These are phyloP conservation scores for Corynespora cassiicola DNA, from an alignment of 2,329 filamentous ascomycete genomes.

Conservation along the genomic window DNA sequence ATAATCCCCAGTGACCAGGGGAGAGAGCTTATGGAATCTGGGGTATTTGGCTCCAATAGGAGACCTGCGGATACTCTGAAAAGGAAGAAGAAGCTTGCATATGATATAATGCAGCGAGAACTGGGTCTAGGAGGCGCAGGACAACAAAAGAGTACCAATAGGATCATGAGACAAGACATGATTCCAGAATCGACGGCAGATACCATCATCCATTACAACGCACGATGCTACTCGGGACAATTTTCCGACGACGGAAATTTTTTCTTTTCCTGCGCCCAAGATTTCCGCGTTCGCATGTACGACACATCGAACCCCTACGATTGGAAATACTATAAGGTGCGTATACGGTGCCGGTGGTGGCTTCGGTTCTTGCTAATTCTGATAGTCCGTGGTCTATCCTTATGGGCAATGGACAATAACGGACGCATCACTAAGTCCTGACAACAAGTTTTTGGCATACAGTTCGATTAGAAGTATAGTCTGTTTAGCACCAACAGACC, in stretches of 20 bases:
- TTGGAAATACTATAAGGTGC: conserved; percentile 94
- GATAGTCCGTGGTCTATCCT: conserved; percentile 81
- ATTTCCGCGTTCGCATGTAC: conserved; percentile 96
- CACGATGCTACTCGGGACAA: conserved; percentile 90
- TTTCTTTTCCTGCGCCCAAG: conserved; percentile 90
- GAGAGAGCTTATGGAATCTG: conserved; percentile 78
- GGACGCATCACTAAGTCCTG: conserved; percentile 87
- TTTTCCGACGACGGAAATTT: conserved; percentile 98
- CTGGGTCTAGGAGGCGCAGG: conserved; percentile 71
- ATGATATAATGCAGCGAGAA: conserved; percentile 80
- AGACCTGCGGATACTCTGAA: conserved; percentile 58
- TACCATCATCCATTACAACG: conserved; percentile 85
- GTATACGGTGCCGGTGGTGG: conserved; percentile 5
- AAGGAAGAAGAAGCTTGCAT: conserved; percentile 67
- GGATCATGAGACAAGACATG: conserved; percentile 75
- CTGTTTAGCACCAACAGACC: conserved; percentile 86
- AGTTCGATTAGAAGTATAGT: conserved; percentile 86
- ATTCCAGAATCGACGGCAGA: conserved; percentile 81
- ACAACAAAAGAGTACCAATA: conserved; percentile 66
- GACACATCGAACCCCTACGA: conserved; percentile 94
- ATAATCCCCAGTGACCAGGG: conserved; percentile 83
- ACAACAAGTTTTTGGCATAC: conserved; percentile 91
- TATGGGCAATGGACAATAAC: conserved; percentile 96
- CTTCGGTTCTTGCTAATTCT: not conserved
- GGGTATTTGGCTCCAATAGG: conserved; percentile 76